phyloP scores from a whole-genome alignment of 78 protist species.

The Guillardia theta region DNA sequence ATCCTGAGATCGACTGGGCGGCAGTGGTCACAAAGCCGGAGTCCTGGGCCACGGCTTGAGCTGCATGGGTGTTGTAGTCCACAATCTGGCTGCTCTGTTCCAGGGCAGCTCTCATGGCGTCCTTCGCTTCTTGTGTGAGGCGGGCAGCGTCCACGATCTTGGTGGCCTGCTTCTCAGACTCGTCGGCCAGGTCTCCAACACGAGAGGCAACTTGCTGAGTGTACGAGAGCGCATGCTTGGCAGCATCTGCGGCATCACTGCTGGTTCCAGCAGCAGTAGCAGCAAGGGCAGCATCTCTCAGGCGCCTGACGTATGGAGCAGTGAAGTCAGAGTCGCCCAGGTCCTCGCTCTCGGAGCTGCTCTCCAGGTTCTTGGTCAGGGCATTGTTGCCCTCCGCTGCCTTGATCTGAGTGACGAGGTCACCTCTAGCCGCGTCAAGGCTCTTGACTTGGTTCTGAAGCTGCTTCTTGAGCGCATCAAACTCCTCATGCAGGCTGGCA shows the following conservation, averaged over 20 bases:
- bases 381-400: neutral
- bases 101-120: conserved; percentile 9
- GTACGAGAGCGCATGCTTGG: conserved; percentile 10
- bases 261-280: neutral
- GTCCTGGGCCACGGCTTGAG: conserved; percentile 41
- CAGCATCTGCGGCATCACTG: conserved; percentile 13
- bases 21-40: conserved; percentile 34
- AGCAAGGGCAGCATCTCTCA: neutral
- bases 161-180: conserved; percentile 25
- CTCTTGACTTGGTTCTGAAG: neutral
- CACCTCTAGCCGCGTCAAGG: neutral
- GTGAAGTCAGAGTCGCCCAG: neutral
- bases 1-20: conserved; percentile 15
- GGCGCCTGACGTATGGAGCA: neutral
- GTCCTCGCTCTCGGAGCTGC: neutral
- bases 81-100: conserved; percentile 42
- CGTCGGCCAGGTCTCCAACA: conserved; percentile 6
- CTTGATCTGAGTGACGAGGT: neutral
- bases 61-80: conserved; percentile 35
- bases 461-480: neutral
- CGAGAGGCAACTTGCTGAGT: conserved; percentile 7
- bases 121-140: conserved; percentile 32
- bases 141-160: conserved; percentile 11
- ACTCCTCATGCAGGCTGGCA: neutral
- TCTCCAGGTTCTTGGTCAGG: neutral